Evolutionary conservation across 768 basidiomycete species (phyloP), one percentile per base, ranked within the genome.

Genomic region (Hirschioporus abietinus): DNA sequence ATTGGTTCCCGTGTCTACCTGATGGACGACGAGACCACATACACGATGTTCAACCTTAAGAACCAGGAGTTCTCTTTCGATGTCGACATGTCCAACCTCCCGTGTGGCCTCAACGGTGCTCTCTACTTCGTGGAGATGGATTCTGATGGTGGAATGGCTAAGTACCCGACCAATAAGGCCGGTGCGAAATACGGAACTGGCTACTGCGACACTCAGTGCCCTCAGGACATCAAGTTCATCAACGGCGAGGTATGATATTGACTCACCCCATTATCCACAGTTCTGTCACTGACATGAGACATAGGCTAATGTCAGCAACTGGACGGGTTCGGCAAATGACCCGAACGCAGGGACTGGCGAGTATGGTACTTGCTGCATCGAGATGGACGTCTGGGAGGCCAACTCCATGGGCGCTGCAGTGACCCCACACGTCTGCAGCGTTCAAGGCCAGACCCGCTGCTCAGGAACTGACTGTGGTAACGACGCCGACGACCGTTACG

Each of bases 131-230:
- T 78, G 64, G 80, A 83, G 75, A 88, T 87, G 86, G 85, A 83
- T 70, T 79, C 80, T 9, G 84, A 86, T 70, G 85, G 85, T 78
- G 85, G 84, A 52, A 60, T 79, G 68, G 67, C 83, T 65, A 78
- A 79, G 70, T 83, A 75, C 77, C 68, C 84, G n/a, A 77, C 69
- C 73, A 86, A 87, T 80, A 82, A 82, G 79, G 84, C 84, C 64
- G 84, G 84, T 70, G 83, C 85, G 71, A 81, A 84, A 73, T 88
- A 83, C 75, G 85, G 86, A 61, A 86, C 85, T 24, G 86, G 86
- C 20, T 88, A 88, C 75, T 87, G 86, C 74, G 86, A 88, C 73
- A 81, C 86, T 18, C 85, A 86, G 73, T 86, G 85, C 76, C 84
- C 84, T 1, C 78, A 78, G 42, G 85, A 86, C 72, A 75, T 86